These are phyloP conservation scores for Fusarium equiseti DNA, from an alignment of 2,329 filamentous ascomycete species.

Conservation along the genomic window DNA sequence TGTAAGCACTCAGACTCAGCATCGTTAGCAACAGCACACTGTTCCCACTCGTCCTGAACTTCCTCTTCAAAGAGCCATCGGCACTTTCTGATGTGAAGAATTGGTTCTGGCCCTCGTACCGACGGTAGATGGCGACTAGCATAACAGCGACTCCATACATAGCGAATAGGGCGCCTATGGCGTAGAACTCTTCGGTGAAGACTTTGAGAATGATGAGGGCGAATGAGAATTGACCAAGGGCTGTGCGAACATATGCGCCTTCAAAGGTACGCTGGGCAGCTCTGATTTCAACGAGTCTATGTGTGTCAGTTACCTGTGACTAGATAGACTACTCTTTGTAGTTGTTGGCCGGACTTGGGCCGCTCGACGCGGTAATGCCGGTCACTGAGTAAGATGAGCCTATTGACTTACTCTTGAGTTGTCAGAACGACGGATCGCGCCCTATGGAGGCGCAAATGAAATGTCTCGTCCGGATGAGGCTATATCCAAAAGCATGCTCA, in stretches of 20 bases:
- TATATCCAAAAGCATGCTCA: constrained; percentile 47
- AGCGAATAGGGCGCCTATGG: constrained; percentile 95
- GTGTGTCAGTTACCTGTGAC: background rate
- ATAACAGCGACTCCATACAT: constrained; percentile 89
- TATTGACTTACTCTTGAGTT: constrained; percentile 71
- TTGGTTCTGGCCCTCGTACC: constrained; percentile 92
- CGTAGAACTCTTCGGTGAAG: constrained; percentile 96
- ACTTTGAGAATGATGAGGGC: constrained; percentile 91
- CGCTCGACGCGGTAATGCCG: background rate
- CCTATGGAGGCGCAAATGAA: constrained; percentile 84
- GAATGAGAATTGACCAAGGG: constrained; percentile 94
- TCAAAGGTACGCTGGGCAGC: constrained; percentile 97
- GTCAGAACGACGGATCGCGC: constrained; percentile 87
- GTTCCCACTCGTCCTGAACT: constrained; percentile 74
- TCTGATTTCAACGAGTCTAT: constrained; percentile 87
- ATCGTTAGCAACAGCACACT: constrained; percentile 69
- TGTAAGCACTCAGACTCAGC: constrained; percentile 69
- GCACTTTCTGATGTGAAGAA: constrained; percentile 74
- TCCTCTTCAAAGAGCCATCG: constrained; percentile 57
- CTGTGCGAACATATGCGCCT: constrained; percentile 95
- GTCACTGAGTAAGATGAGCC: background rate
- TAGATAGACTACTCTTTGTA: background rate
- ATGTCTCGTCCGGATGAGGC: constrained; percentile 77
- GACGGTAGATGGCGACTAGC: constrained; percentile 83
- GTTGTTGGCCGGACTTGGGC: background rate